These are phyloP conservation scores for Colletotrichum liaoningense DNA, from an alignment of 2,329 filamentous ascomycete species.

Conservation along the genomic window DNA sequence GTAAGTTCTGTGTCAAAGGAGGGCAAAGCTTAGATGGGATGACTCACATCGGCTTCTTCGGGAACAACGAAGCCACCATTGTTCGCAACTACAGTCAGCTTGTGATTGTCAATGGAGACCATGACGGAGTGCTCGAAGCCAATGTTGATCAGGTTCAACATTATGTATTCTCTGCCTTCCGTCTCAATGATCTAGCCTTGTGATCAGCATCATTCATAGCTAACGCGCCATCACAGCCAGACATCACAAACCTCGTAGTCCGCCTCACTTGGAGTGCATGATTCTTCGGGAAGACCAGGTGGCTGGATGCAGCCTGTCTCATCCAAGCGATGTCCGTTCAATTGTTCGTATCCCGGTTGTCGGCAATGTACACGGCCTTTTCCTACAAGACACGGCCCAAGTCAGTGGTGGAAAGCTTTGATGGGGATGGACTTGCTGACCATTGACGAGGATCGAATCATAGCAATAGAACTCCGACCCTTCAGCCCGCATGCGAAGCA, in stretches of 20 bases:
- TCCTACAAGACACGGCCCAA: conserved; percentile 11
- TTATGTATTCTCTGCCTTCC: conserved; percentile 20
- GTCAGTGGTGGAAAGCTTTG: not conserved
- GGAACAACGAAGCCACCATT: conserved; percentile 40
- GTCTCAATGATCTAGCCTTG: conserved; percentile 17
- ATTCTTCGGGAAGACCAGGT: conserved; percentile 6
- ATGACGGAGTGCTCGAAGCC: conserved; percentile 30
- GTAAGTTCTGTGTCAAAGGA: not conserved
- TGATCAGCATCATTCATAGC: not conserved
- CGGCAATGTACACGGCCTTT: conserved; percentile 41
- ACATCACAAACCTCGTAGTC: conserved; percentile 20
- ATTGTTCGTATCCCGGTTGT: conserved; percentile 17
- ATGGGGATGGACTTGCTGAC: not conserved
- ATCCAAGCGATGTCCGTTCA: conserved; percentile 12
- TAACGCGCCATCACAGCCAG: not conserved
- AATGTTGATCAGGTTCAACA: conserved; percentile 29
- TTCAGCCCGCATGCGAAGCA: conserved; percentile 28
- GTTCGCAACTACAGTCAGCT: conserved; percentile 40
- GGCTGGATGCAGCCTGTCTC: conserved; percentile 30
- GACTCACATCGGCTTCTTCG: conserved; percentile 18
- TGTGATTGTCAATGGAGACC: conserved; percentile 39
- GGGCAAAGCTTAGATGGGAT: not conserved
- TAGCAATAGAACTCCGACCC: conserved; percentile 38
- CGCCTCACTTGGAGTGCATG: conserved; percentile 18
- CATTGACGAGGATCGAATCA: conserved; percentile 41